A percentile compares a stretch with the other conserved stretches of the same genome.
Conservation (phyloP, 768 basidiomycete species). For the Psilocybe cubensis region DNA sequence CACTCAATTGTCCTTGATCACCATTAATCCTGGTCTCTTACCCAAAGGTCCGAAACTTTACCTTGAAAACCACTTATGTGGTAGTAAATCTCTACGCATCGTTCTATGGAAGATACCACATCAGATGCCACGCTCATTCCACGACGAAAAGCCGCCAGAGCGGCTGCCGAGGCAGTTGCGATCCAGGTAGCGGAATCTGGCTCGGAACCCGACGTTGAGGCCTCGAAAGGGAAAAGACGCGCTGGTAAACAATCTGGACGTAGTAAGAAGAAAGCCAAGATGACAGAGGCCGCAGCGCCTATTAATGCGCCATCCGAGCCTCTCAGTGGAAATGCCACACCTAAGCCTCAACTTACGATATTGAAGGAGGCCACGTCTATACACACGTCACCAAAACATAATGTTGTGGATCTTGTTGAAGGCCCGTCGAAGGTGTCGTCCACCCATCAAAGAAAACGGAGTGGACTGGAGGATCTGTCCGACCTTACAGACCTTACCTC, state of each 20-base stretch:
- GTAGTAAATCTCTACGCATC: background rate
- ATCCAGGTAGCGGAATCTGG: slow-evolving; percentile 31
- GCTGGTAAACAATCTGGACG: background rate
- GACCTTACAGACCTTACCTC: slow-evolving; percentile 24
- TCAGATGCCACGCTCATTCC: slow-evolving; percentile 20
- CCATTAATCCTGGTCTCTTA: background rate
- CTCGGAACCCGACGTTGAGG: slow-evolving; percentile 13
- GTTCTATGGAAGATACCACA: background rate
- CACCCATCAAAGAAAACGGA: background rate
- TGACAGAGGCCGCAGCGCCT: background rate
- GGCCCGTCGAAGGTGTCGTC: no score
- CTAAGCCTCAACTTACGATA: background rate
- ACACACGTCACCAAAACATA: background rate
- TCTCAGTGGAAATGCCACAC: background rate
- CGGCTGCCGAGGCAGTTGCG: slow-evolving; percentile 33
- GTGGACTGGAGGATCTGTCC: slow-evolving; percentile 11
- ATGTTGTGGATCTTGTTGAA: background rate
- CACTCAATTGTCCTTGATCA: background rate
- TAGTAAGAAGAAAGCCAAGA: slow-evolving; percentile 3
- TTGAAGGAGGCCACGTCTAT: background rate
- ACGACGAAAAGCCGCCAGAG: slow-evolving; percentile 35
- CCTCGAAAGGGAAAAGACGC: background rate
- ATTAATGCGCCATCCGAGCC: background rate
- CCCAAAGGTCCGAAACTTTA: background rate
- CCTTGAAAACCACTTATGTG: background rate